Base-by-base conservation (phyloP, 2,329 filamentous ascomycete genomes). In the Xylaria digitata region DNA sequence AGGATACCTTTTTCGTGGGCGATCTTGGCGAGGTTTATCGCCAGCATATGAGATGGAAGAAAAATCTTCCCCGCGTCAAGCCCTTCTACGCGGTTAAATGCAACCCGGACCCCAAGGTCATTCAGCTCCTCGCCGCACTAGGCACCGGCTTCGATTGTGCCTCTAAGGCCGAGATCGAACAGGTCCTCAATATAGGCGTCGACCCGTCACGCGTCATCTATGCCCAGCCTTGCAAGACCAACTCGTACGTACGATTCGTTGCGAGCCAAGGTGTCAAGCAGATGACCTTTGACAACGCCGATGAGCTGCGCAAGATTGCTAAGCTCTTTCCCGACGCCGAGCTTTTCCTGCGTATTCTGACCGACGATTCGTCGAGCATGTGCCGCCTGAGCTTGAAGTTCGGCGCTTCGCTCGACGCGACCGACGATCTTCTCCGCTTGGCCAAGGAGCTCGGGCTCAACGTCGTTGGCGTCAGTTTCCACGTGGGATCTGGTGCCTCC, bases 31-130 rank as follows among this genome's bases (percentile, higher is more conserved):
- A 98, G 84, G 92, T 99, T 79, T 99, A 99, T 83, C 93, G 96
- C 82, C 96, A 99, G 88, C 95, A 98, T 78, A 85, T 98, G 80
- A 92, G 95, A 82, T 99, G 96, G 96, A 98, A 97, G 89, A 88
- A 90, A 85, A 95, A 96, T 79, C 85, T 99, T 77, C 89, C 90
- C 74, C 91, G 95, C 74, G 92, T 99, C 80, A 96, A 94, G 83
- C 96, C 96, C 48, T 97, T 98, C 78, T 99, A 97, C 83, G 93
- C 93, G 94, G 95, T 99, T 85, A 99, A 99, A 84, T 99, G 96
- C 84, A 99, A 99, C 86, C 94, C 95, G 32, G 95, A 99, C 82
- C 88, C 90, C 55, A 90, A 92, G 82, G 90, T 99, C 70, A 86
- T 99, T 72, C 90, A 91, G 78, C 91, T 99, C 72, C 90, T 99